Evolutionary conservation across 2,329 filamentous ascomycete species (phyloP), one percentile per base, ranked within the genome.

Genomic region (Rosellinia necatrix): DNA sequence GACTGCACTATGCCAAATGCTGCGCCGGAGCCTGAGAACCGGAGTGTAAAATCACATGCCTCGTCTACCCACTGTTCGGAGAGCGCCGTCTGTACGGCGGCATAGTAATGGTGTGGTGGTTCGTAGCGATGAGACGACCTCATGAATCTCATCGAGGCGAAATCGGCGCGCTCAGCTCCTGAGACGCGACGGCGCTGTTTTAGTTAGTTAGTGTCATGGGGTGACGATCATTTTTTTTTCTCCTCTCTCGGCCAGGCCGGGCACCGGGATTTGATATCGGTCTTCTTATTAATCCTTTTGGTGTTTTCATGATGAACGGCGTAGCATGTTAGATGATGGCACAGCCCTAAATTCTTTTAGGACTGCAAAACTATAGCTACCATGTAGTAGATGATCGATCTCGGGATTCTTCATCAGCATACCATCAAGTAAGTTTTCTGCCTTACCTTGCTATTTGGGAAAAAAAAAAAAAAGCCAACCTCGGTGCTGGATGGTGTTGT

Each of bases 201-300:
- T 52, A 25, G 22, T 40, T n/a, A 47, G 27, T 44, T 13, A 22
- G 34, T 50, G 30, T 58, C 44, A 49, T 37, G 44, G 32, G 27
- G 32, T 19, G 35, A 22, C 29, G 25, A 40, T 29, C 19, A 19
- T 4, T 30, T 50, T 29, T 42, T n/a, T 4, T 30, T 50, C 24
- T 42, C 40, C 37, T 21, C 32, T 40, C 32, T 51, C 58, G 54
- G 58, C n/a, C 30, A 51, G 21, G 37, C 58, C 54, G 57, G 37
- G 5, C 17, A 42, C 27, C 19, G 19, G 30, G 47, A 25, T 17
- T n/a, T 30, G 13, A 25, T 41, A 46, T 46, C 46, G 44, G 40
- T 46, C 30, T 46, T 47, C 22, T 3, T 52, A 21, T 50, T 19
- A 21, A 12, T 22, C n/a, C 19, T 29, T 49, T 22, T 25, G n/a